phyloP scores from a whole-genome alignment of 768 basidiomycete genomes.

The Suillus clintonianus region DNA sequence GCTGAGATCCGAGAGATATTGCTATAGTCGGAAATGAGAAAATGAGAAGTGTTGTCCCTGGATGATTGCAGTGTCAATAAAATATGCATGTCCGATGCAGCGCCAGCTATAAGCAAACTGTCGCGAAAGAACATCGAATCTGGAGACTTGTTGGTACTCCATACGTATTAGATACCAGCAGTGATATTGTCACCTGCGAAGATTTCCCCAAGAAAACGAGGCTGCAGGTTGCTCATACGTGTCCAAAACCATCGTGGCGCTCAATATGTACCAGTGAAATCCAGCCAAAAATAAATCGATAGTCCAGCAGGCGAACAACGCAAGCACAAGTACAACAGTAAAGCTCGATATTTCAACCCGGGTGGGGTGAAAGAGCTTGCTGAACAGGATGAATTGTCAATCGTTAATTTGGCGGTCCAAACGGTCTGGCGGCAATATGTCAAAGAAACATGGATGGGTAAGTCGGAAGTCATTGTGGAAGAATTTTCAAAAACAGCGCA shows the following conservation, averaged over 20 bases:
- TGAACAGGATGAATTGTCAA: not conserved
- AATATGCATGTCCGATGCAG: not conserved
- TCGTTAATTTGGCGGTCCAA: not conserved
- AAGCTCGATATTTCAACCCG: conserved; percentile 2
- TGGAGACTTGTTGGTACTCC: not conserved
- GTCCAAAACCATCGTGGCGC: conserved; percentile 37
- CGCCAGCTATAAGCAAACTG: not conserved
- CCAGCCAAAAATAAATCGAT: conserved; percentile 23
- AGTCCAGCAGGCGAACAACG: not conserved
- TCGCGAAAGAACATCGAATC: not conserved
- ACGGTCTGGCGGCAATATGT: not conserved
- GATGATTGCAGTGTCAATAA: not conserved
- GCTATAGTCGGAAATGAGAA: not conserved
- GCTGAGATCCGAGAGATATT: conserved; percentile 18
- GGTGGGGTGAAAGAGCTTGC: not conserved
- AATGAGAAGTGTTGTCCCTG: not conserved
- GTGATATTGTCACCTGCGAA: not conserved
- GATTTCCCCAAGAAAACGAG: not conserved
- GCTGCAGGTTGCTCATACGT: conserved; percentile 16
- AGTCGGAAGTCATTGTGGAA: not conserved
- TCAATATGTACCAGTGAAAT: conserved; percentile 29
- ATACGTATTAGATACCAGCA: not conserved
- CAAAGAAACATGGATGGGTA: not conserved
- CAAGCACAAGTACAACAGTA: not conserved
- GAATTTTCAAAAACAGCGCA: not conserved